Conservation (phyloP, 768 basidiomycete genomes). For the Podaxis carcinomalis region DNA sequence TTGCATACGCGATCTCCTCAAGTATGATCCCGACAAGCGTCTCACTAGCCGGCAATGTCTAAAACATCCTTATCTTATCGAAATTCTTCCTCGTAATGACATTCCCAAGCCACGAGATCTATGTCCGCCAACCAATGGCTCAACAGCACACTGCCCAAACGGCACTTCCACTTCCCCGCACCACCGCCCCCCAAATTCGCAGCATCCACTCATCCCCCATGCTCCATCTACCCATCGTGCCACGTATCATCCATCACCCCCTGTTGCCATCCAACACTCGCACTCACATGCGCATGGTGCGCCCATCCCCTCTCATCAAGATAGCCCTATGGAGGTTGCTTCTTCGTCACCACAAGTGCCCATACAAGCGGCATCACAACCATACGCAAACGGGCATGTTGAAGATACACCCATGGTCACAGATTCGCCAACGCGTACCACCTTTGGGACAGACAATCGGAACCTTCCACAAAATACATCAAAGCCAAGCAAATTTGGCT, state of each 20-base stretch:
- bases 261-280: conserved; percentile 17
- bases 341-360: conserved; percentile 37
- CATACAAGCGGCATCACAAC: conserved; percentile 22
- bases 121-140: conserved; percentile 31
- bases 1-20: conserved; percentile 88
- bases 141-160: conserved; percentile 22
- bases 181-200: conserved; percentile 33
- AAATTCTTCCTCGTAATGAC: conserved; percentile 66
- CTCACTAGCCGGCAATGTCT: conserved; percentile 85
- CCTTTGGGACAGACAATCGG: conserved; percentile 32
- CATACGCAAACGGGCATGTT: conserved; percentile 42
- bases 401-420: conserved; percentile 48
- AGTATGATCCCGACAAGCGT: conserved; percentile 85
- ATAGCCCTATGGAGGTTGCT: conserved; percentile 61
- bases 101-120: conserved; percentile 43
- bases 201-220: conserved; percentile 46
- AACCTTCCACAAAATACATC: conserved; percentile 27
- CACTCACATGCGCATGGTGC: conserved; percentile 19
- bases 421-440: conserved; percentile 44
- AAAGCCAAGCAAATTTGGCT: conserved; percentile 57
- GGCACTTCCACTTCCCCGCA: conserved; percentile 18
- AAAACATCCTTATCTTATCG: conserved; percentile 83
- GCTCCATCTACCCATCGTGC: conserved; percentile 27
- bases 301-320: conserved; percentile 29
- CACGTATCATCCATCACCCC: conserved; percentile 41